Evolutionary conservation across 768 basidiomycete genomes (phyloP).

Genomic region (Trametes meyenii): DNA sequence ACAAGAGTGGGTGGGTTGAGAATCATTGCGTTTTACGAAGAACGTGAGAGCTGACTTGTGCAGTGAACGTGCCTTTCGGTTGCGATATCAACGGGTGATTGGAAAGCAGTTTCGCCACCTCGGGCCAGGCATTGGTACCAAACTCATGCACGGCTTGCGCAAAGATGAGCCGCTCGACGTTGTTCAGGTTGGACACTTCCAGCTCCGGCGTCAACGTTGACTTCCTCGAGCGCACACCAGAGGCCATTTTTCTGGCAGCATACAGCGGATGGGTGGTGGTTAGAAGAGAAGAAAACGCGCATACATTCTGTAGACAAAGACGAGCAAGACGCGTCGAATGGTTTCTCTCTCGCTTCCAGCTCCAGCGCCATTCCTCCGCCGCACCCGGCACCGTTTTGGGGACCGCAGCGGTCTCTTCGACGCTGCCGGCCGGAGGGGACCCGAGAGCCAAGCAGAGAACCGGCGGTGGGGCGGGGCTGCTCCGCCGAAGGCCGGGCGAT

Average conservation of each 20-base stretch:
- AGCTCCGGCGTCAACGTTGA: constrained; percentile 15
- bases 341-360: neutral
- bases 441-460: neutral
- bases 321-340: neutral
- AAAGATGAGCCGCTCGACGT: constrained; percentile 75
- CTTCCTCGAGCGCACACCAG: constrained; percentile 17
- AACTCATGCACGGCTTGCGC: constrained; percentile 87
- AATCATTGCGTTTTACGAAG: neutral
- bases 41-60: constrained; percentile 51
- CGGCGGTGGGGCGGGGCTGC: neutral
- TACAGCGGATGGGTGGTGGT: neutral
- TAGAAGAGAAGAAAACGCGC: neutral
- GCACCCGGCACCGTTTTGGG: no score
- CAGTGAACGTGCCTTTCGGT: constrained; percentile 66
- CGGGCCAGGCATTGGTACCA: constrained; percentile 69
- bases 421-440: neutral
- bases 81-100: constrained; percentile 71
- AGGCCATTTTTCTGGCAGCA: constrained; percentile 16
- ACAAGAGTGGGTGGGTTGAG: constrained; percentile 17
- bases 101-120: constrained; percentile 64
- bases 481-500: constrained; percentile 6
- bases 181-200: constrained; percentile 31
- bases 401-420: no score
- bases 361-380: no score
- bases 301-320: constrained; percentile 9